Percentiles rank a stretch among this genome's conserved stretches.
These are phyloP conservation scores for Coemansia sp. DNA, from an alignment of 192 early-diverging fungal genomes.

Conservation along the genomic window DNA sequence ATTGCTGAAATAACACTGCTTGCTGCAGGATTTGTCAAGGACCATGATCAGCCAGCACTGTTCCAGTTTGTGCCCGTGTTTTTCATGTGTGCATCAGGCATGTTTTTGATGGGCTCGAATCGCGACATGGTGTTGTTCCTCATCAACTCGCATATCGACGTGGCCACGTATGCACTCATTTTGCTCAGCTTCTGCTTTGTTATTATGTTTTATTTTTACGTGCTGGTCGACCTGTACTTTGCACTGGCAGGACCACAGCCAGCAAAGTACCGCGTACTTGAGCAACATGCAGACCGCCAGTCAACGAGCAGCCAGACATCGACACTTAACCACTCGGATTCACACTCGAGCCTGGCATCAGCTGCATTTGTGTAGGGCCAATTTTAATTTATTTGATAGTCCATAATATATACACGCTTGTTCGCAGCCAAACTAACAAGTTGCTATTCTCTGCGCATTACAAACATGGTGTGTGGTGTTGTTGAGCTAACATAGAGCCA, in stretches of 20 bases:
- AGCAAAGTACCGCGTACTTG: slow-evolving; percentile 22
- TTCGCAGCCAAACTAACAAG: neutral
- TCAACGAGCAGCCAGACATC: neutral
- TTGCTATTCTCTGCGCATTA: neutral
- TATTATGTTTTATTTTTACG: slow-evolving; percentile 50
- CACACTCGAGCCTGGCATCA: neutral
- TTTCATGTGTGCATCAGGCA: slow-evolving; percentile 59
- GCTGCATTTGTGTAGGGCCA: neutral
- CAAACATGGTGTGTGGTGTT: no score
- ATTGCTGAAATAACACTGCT: slow-evolving; percentile 59
- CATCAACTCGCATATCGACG: slow-evolving; percentile 46
- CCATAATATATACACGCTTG: neutral
- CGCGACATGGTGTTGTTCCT: slow-evolving; percentile 59
- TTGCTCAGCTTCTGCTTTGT: slow-evolving; percentile 59
- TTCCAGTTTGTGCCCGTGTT: slow-evolving; percentile 46
- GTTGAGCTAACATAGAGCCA: no score
- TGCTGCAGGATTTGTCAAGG: slow-evolving; percentile 24
- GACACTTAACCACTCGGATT: neutral
- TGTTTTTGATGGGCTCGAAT: slow-evolving; percentile 65
- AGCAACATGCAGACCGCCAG: neutral
- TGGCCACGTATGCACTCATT: slow-evolving; percentile 56
- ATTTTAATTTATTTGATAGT: neutral
- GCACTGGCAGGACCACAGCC: slow-evolving; percentile 13
- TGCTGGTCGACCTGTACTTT: slow-evolving; percentile 52
- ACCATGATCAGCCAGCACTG: slow-evolving; percentile 19